Base-by-base conservation (phyloP, 2,329 filamentous ascomycete genomes). In the Pyrenophora seminiperda region DNA sequence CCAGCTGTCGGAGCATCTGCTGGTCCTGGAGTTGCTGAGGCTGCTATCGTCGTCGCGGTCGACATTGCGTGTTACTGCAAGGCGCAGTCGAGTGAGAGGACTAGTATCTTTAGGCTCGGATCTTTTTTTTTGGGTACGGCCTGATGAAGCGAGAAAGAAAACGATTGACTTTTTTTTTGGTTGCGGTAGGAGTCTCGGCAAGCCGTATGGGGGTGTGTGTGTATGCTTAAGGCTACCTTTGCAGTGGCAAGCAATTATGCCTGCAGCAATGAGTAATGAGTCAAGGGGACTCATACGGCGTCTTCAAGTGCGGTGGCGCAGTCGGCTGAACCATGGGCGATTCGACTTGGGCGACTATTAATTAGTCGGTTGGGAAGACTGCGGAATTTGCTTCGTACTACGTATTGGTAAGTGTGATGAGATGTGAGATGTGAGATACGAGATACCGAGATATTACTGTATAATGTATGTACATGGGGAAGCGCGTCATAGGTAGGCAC, bases 401-500 rank as follows among this genome's bases (percentile, higher is more conserved):
- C n/a, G n/a, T n/a, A n/a, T n/a, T n/a, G n/a, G n/a, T n/a, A n/a
- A n/a, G n/a, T n/a, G n/a, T n/a, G n/a, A n/a, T n/a, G n/a, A n/a
- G n/a, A n/a, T n/a, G n/a, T n/a, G n/a, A n/a, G n/a, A n/a, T n/a
- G n/a, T n/a, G n/a, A n/a, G n/a, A n/a, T n/a, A n/a, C n/a, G n/a
- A n/a, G n/a, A n/a, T n/a, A n/a, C n/a, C n/a, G n/a, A n/a, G n/a
- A n/a, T n/a, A n/a, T n/a, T n/a, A n/a, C n/a, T n/a, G n/a, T n/a
- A n/a, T n/a, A n/a, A n/a, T n/a, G n/a, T n/a, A n/a, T n/a, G n/a
- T n/a, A 47, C 40, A 29, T 48, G 38, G 43, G 36, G 41, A 24
- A 41, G 59, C 61, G 62, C 66, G 65, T 70, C 67, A 70, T 68
- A 57, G 58, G 40, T n/a, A n/a, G n/a, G n/a, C n/a, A n/a, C n/a